phyloP scores from a whole-genome alignment of 805 yeast genomes.

The Yarrowia hollandica region DNA sequence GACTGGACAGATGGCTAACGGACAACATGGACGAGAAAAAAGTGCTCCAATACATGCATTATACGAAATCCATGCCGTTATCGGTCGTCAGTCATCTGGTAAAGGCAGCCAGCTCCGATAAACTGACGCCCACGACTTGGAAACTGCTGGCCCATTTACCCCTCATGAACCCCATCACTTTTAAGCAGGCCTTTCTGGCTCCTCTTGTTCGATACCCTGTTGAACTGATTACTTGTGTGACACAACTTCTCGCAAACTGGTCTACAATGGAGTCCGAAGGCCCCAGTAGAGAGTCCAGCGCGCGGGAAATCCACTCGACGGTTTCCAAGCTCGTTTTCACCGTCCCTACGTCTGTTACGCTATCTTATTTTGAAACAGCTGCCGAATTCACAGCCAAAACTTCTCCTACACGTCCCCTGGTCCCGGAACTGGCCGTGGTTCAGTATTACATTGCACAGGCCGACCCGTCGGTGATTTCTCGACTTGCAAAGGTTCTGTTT shows the following conservation, averaged over 20 bases:
- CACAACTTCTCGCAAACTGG: background rate
- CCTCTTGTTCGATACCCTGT: background rate
- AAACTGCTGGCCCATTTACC: background rate
- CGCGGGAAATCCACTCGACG: background rate
- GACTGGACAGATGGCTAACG: constrained; percentile 10
- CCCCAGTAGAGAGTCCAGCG: background rate
- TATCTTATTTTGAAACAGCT: background rate
- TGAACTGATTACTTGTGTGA: background rate
- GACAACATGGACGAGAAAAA: background rate
- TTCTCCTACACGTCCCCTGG: background rate
- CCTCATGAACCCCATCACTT: background rate
- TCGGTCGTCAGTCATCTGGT: background rate
- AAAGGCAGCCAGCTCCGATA: background rate
- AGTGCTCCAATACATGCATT: constrained; percentile 1
- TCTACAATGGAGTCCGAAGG: background rate
- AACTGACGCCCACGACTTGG: background rate
- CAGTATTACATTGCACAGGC: background rate
- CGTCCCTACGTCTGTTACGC: background rate
- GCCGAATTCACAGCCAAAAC: background rate
- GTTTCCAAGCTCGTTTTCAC: background rate
- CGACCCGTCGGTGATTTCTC: background rate
- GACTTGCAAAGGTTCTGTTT: background rate
- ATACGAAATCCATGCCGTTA: background rate
- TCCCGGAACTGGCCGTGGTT: background rate
- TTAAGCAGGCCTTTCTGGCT: background rate